Conservation (phyloP, 148 eudicot genomes). For the Limonium bicolor region DNA sequence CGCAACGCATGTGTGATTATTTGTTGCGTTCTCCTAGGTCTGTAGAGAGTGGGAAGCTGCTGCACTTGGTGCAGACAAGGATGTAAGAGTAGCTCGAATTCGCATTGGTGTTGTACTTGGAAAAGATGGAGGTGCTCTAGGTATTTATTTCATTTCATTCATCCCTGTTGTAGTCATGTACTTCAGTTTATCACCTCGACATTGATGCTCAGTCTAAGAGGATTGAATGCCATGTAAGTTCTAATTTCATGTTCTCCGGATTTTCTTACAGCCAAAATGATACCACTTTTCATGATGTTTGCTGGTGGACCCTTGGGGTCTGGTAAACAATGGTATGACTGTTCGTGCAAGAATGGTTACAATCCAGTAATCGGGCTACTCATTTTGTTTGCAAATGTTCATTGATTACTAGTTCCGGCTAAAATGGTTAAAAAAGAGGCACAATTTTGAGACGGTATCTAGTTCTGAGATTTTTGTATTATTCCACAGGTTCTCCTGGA, state of each 20-base stretch:
- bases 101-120: conserved; percentile 96
- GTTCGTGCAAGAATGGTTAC: background rate
- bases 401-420: no score
- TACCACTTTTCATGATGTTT: conserved; percentile 91
- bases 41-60: conserved; percentile 96
- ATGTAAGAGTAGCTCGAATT: conserved; percentile 68
- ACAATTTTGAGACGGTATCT: background rate
- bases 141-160: conserved; percentile 27
- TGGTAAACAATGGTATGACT: conserved; percentile 86
- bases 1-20: background rate
- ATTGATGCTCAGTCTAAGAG: background rate
- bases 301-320: conserved; percentile 99
- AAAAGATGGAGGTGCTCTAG: conserved; percentile 98
- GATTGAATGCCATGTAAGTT: background rate
- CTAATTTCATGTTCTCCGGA: conserved; percentile 3
- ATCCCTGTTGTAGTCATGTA: background rate
- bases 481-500: conserved; percentile 91
- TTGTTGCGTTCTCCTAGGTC: conserved; percentile 62
- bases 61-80: conserved; percentile 55
- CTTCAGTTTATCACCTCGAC: background rate
- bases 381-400: background rate
- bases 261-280: conserved; percentile 79
- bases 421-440: no score
- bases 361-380: background rate
- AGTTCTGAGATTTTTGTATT: background rate